A percentile compares a stretch with the other conserved stretches of the same genome.
These are phyloP conservation scores for Auriscalpium microsporum DNA, from an alignment of 768 basidiomycete species.

Conservation along the genomic window DNA sequence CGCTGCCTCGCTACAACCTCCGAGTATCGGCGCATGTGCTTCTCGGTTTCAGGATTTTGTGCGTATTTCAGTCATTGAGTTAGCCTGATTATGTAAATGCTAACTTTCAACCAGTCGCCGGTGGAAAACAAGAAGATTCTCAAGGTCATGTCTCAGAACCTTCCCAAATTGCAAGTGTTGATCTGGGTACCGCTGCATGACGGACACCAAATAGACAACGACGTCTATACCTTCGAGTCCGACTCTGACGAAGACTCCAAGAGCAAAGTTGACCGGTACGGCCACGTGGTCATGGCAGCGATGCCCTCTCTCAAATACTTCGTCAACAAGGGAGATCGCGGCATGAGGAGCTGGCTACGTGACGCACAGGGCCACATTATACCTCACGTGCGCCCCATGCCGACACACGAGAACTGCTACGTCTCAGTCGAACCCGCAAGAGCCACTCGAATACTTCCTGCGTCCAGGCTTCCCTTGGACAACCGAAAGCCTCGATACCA, in stretches of 20 bases:
- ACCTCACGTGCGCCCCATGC: no score
- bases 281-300: constrained; percentile 4
- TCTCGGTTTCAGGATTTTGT: constrained; percentile 10
- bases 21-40: constrained; percentile 7
- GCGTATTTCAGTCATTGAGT: neutral
- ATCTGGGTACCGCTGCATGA: constrained; percentile 10
- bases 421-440: no score
- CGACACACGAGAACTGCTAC: no score
- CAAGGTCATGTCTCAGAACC: constrained; percentile 2
- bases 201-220: neutral
- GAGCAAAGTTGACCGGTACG: constrained; percentile 9
- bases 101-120: neutral
- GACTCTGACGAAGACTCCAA: constrained; percentile 7
- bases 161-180: constrained; percentile 6
- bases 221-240: constrained; percentile 2
- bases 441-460: no score
- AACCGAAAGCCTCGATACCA: no score
- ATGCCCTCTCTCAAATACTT: constrained; percentile 10
- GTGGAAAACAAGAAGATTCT: constrained; percentile 12
- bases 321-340: constrained; percentile 7
- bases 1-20: neutral
- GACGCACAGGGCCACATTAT: neutral
- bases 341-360: constrained; percentile 5
- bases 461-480: no score
- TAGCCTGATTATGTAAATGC: neutral